Evolutionary conservation across 345 rosid genomes (phyloP), one percentile per base, ranked within the genome.

Genomic region (Eucalyptus pauciflora): DNA sequence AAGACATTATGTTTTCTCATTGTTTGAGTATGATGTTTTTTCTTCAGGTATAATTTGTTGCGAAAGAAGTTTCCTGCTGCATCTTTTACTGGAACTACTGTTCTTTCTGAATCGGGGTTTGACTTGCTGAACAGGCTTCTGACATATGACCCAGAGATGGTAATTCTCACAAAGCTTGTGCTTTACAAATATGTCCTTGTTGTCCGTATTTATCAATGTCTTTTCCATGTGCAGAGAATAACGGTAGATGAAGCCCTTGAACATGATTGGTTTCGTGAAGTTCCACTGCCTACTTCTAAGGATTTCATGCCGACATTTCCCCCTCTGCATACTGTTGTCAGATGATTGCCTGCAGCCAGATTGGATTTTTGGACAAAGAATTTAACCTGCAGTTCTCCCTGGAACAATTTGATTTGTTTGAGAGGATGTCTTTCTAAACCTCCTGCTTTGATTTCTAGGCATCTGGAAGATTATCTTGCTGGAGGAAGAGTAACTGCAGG

Each of bases 261-360:
- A 89, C 99, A 97, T 90, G 91, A 93, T 54, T 97, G 99, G 99
- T 97, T 97, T 90, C 88, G 3, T 6, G 99, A 97, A 91, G 96
- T 93, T 86, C 99, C 99, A 87, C 93, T 94, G 24, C 95, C 99
- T 48, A 95, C 95, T 85, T 92, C 94, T 7, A 95, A 93, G 92
- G 98, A 96, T 12, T 94, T 94, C 88, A 95, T 96, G 96, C 99
- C 97, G 31, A 97, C 96, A 49, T 93, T 94, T 85, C 97, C 97
- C 48, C 92, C 95, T 43, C 92, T 87, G 88, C 88, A 62, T 92
- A 89, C 91, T 62, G 50, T 71, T 41, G 90, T 85, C 52, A 27
- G 71, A 37, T 89, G 79, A 49, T 86, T 67, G 83, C 83, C n/a
- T 76, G 48, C 27, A 24, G 83, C 83, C 83, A 18, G 83, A 37